Evolutionary conservation across 1,284 basidiomycete genomes (phyloP).

Genomic region (Mycena citricolor): DNA sequence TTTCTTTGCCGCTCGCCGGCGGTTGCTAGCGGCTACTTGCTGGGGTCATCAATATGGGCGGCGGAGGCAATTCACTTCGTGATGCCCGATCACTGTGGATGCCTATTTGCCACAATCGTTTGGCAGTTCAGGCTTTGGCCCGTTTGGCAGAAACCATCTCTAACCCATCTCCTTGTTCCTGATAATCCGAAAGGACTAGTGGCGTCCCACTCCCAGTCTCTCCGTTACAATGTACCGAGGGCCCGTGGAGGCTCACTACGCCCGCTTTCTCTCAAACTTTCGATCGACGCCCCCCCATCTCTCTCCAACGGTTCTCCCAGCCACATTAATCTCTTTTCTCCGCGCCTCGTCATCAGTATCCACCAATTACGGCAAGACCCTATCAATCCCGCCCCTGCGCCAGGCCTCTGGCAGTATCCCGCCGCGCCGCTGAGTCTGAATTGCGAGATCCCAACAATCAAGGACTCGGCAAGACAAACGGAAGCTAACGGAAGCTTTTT

Average conservation of each 20-base stretch:
- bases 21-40: slow-evolving; percentile 6
- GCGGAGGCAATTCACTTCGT: background rate
- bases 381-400: background rate
- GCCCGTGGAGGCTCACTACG: slow-evolving; percentile 8
- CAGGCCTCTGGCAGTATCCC: slow-evolving; percentile 3
- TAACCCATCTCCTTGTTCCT: no score
- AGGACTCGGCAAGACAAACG: background rate
- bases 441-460: slow-evolving; percentile 7
- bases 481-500: slow-evolving; percentile 10
- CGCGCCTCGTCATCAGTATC: no score
- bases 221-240: slow-evolving; percentile 8
- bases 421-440: slow-evolving; percentile 18
- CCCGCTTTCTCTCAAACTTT: background rate
- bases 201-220: slow-evolving; percentile 5
- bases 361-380: no score
- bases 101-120: slow-evolving; percentile 9
- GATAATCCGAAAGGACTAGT: slow-evolving; percentile 20
- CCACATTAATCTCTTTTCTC: no score
- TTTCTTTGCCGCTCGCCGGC: slow-evolving; percentile 14
- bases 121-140: slow-evolving; percentile 5
- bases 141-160: no score
- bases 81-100: slow-evolving; percentile 19
- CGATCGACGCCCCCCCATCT: slow-evolving; percentile 6
- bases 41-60: slow-evolving; percentile 8
- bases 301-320: background rate